Base-by-base conservation (phyloP, 352 stramenopile genomes). In the Pythium phragmiticola region DNA sequence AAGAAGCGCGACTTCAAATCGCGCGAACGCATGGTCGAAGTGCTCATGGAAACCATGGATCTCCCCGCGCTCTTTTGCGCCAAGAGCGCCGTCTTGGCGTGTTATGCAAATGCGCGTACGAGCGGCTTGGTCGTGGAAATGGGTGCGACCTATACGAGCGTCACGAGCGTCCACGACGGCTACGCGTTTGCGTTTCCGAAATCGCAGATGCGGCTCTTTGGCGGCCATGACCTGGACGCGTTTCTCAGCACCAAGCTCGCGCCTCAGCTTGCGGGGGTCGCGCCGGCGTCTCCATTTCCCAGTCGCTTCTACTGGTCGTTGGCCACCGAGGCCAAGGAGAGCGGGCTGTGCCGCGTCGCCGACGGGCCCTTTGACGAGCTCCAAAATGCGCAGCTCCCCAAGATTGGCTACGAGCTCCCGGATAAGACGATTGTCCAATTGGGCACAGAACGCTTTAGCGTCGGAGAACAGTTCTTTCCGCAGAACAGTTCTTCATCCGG, bases 401-500 rank as follows among this genome's bases (percentile, higher is more conserved):
- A 86, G 42, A 92, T 94, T 51, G 81, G 78, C 47, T 94, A 91
- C 66, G 85, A 94, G 56, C 66, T 94, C 48, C 84, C 85, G 1
- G 85, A 94, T 63, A 91, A 91, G 63, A 94, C 81, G 1, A 60
- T 91, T n/a, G 65, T 98, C 17, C 67, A 87, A 16, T 57, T 98
- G 45, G 88, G 89, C 23, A 84, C 86, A 0, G 90, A 97, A 71
- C 73, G 86, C 19, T 97, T 98, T 67, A 90, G 87, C 52, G 87
- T 92, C 5, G 82, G 89, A 0, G 92, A 98, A 63, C 82, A 96
- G 60, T 91, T 96, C 63, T 98, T 98, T 39, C 51, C 72, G 30
- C 51, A 36, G 19, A 30, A 2, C 36, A 42, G 19, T 54, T 12
- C 14, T 54, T 9, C 21, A 3, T 0, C 45, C 4, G 26, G 26